A percentile compares a stretch with the other conserved stretches of the same genome.
Conservation (phyloP, 2,329 filamentous ascomycete genomes). For the Huntiella moniliformis region DNA sequence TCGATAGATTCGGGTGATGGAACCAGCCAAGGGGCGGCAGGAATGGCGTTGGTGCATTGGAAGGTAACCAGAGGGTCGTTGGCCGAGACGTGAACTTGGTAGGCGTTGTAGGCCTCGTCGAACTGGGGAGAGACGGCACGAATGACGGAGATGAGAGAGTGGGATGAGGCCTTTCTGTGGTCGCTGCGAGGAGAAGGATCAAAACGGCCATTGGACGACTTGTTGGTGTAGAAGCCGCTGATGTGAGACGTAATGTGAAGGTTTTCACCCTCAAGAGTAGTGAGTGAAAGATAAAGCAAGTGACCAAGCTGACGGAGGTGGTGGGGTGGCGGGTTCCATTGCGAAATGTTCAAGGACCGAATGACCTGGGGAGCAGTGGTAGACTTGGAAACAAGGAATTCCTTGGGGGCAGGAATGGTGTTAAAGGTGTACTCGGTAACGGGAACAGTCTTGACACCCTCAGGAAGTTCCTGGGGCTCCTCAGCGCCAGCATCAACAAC, state of each 20-base stretch:
- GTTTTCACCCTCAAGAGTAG: conserved; percentile 87
- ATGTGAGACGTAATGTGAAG: conserved; percentile 85
- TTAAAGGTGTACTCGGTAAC: conserved; percentile 63
- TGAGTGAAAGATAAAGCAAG: conserved; percentile 72
- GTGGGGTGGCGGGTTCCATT: conserved; percentile 93
- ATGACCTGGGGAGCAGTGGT: conserved; percentile 69
- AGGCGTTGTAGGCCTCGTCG: conserved; percentile 48
- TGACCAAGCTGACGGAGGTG: conserved; percentile 82
- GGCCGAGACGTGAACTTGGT: conserved; percentile 70
- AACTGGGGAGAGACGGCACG: conserved; percentile 70
- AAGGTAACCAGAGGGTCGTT: conserved; percentile 83
- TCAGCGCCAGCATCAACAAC: background rate
- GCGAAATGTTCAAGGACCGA: conserved; percentile 70
- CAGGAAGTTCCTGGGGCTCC: background rate
- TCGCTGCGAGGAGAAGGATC: conserved; percentile 66
- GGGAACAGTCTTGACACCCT: conserved; percentile 6
- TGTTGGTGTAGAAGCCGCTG: conserved; percentile 93
- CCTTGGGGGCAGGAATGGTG: conserved; percentile 45
- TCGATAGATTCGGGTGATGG: conserved; percentile 45
- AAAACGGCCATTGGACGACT: conserved; percentile 86
- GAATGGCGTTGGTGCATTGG: conserved; percentile 88
- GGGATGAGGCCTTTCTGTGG: conserved; percentile 60
- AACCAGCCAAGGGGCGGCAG: conserved; percentile 81
- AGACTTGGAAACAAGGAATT: conserved; percentile 48
- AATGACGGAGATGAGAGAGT: conserved; percentile 72